phyloP scores from a whole-genome alignment of 192 early-diverging fungal genomes.

The Coemansia sp. region DNA sequence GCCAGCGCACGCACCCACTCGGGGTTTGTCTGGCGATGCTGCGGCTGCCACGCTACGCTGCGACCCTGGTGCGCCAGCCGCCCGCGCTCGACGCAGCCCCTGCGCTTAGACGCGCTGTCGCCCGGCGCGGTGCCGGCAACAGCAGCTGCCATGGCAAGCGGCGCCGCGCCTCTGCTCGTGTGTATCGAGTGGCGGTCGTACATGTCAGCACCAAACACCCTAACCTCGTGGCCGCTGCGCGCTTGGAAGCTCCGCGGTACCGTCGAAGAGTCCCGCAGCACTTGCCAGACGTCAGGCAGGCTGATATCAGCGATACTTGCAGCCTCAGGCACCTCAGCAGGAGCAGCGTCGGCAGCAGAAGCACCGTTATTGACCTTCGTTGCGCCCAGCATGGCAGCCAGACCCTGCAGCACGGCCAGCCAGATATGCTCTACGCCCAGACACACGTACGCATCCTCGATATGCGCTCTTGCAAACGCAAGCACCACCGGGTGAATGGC shows the following conservation, averaged over 20 bases:
- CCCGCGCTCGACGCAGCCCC: conserved; percentile 21
- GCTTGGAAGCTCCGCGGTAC: conserved; percentile 14
- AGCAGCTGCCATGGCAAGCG: conserved; percentile 46
- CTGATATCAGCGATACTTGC: conserved; percentile 1
- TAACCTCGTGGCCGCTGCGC: conserved; percentile 27
- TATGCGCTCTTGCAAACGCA: conserved; percentile 40
- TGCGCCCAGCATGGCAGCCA: conserved; percentile 25
- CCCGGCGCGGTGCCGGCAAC: conserved; percentile 10
- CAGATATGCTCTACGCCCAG: conserved; percentile 48
- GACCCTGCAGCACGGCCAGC: conserved; percentile 41
- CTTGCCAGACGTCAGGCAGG: conserved; percentile 28
- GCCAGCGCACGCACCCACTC: conserved; percentile 28
- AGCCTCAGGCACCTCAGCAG: neutral
- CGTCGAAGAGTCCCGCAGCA: conserved; percentile 29
- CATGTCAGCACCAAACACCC: conserved; percentile 35
- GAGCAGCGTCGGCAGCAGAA: neutral
- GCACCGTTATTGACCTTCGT: neutral
- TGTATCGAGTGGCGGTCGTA: conserved; percentile 37
- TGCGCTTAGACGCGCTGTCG: neutral
- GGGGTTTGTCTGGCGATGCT: conserved; percentile 37
- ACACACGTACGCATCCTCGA: conserved; percentile 19
- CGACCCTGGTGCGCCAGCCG: conserved; percentile 15
- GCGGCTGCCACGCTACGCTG: conserved; percentile 31
- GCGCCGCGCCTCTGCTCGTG: conserved; percentile 32
- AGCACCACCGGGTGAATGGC: conserved; percentile 42